Percentiles rank a stretch among this genome's conserved stretches.
Evolutionary conservation across 2,329 filamentous ascomycete species (phyloP).

Genomic region (Periglandula ipomoeae): DNA sequence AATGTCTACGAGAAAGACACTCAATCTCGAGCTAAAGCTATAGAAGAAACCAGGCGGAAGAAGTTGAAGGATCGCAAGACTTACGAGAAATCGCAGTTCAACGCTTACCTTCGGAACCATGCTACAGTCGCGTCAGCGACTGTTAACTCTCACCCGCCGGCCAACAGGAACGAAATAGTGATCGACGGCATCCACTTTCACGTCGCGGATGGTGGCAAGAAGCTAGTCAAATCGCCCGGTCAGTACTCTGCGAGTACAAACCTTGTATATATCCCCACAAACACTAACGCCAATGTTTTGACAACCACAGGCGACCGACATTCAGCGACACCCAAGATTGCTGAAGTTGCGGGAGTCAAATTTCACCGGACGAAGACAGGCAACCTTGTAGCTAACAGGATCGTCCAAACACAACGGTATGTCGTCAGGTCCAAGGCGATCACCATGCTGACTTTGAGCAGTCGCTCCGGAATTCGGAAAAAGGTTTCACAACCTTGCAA

Average conservation of each 20-base stretch:
- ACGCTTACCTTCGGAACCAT: constrained; percentile 24
- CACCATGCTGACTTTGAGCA: constrained; percentile 31
- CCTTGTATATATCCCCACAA: not conserved
- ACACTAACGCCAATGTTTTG: not conserved
- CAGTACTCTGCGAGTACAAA: constrained; percentile 12
- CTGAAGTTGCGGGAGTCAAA: constrained; percentile 64
- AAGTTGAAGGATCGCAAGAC: constrained; percentile 45
- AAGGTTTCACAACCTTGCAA: constrained; percentile 70
- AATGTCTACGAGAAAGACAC: constrained; percentile 67
- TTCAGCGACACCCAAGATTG: constrained; percentile 61
- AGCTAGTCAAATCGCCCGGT: constrained; percentile 68
- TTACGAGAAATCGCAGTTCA: constrained; percentile 50
- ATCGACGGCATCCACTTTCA: constrained; percentile 67
- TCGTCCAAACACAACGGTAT: constrained; percentile 70
- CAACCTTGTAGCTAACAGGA: constrained; percentile 70
- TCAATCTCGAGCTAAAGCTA: constrained; percentile 58
- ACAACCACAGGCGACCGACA: constrained; percentile 35
- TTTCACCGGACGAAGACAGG: constrained; percentile 83
- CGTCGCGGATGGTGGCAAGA: constrained; percentile 70
- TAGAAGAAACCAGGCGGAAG: constrained; percentile 57
- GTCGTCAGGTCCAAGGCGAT: constrained; percentile 22
- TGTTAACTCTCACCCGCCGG: constrained; percentile 15
- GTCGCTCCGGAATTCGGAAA: constrained; percentile 45
- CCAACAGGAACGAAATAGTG: constrained; percentile 49
- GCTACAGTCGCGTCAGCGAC: constrained; percentile 10